Evolutionary conservation across 805 yeast genomes (phyloP).

Genomic region (Cephaloascus fragrans): DNA sequence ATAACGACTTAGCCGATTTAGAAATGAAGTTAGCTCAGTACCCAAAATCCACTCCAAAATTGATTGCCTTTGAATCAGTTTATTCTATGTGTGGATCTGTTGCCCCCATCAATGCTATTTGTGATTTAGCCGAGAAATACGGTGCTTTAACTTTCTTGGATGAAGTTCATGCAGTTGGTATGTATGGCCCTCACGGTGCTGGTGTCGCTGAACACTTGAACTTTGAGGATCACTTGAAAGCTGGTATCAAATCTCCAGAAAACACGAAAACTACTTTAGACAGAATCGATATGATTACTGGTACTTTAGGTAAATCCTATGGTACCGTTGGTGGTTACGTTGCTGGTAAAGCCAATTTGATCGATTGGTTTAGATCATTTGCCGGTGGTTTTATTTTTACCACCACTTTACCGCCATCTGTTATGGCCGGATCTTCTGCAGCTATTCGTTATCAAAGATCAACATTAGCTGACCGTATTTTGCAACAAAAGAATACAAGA

Average conservation of each 20-base stretch:
- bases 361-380: constrained; percentile 93
- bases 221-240: constrained; percentile 67
- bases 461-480: constrained; percentile 66
- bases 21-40: constrained; percentile 69
- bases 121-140: constrained; percentile 94
- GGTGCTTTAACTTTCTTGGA: constrained; percentile 96
- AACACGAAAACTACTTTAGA: constrained; percentile 57
- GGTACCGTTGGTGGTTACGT: constrained; percentile 98
- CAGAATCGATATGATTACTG: constrained; percentile 92
- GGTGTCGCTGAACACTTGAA: constrained; percentile 98
- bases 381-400: constrained; percentile 98
- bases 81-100: constrained; percentile 98
- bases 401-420: constrained; percentile 93
- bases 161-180: constrained; percentile 98
- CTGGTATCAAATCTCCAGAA: constrained; percentile 50
- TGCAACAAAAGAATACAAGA: constrained; percentile 77
- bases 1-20: constrained; percentile 77
- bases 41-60: constrained; percentile 84
- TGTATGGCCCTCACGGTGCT: constrained; percentile 99
- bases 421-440: constrained; percentile 90
- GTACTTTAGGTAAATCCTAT: constrained; percentile 94
- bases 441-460: constrained; percentile 80
- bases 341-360: constrained; percentile 73
- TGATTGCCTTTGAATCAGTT: constrained; percentile 94
- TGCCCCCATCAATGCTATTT: constrained; percentile 84